A percentile compares a stretch with the other conserved stretches of the same genome.
These are phyloP conservation scores for Fusarium sp. DNA, from an alignment of 2,329 filamentous ascomycete genomes.

Conservation along the genomic window DNA sequence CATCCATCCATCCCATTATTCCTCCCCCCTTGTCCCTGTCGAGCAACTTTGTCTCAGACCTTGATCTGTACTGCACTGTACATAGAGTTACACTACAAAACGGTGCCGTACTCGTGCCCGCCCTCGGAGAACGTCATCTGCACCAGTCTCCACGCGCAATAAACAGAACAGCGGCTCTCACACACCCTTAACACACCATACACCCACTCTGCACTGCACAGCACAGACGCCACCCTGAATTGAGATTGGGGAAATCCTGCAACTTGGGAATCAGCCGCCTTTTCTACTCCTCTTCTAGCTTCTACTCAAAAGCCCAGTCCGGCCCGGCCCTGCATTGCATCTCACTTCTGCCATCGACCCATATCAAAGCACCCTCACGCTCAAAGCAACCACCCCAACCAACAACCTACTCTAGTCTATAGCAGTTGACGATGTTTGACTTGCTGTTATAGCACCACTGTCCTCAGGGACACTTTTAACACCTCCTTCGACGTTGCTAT, in stretches of 20 bases:
- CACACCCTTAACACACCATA: slow-evolving; percentile 22
- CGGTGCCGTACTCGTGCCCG: slow-evolving; percentile 23
- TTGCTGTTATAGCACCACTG: slow-evolving; percentile 52
- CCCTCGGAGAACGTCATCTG: slow-evolving; percentile 46
- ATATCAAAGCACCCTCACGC: slow-evolving; percentile 21
- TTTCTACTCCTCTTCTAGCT: slow-evolving; percentile 40
- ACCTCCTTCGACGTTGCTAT: slow-evolving; percentile 31
- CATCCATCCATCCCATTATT: not conserved
- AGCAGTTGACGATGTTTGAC: slow-evolving; percentile 50
- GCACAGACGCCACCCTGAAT: slow-evolving; percentile 39
- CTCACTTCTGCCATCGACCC: slow-evolving; percentile 37
- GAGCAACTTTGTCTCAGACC: slow-evolving; percentile 25
- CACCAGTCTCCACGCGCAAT: slow-evolving; percentile 34
- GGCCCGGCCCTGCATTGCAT: slow-evolving; percentile 43
- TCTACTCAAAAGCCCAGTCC: slow-evolving; percentile 44
- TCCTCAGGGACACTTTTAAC: slow-evolving; percentile 52
- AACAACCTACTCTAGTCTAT: slow-evolving; percentile 24
- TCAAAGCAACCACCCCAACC: not conserved
- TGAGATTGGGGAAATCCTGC: slow-evolving; percentile 42
- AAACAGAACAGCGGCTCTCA: slow-evolving; percentile 31
- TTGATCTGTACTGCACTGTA: slow-evolving; percentile 27
- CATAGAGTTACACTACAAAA: slow-evolving; percentile 3
- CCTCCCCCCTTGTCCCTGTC: slow-evolving; percentile 32
- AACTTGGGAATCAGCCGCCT: slow-evolving; percentile 36
- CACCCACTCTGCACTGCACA: slow-evolving; percentile 30